Base-by-base conservation (phyloP, 331 rosid genomes). In the Malus hybrid region DNA sequence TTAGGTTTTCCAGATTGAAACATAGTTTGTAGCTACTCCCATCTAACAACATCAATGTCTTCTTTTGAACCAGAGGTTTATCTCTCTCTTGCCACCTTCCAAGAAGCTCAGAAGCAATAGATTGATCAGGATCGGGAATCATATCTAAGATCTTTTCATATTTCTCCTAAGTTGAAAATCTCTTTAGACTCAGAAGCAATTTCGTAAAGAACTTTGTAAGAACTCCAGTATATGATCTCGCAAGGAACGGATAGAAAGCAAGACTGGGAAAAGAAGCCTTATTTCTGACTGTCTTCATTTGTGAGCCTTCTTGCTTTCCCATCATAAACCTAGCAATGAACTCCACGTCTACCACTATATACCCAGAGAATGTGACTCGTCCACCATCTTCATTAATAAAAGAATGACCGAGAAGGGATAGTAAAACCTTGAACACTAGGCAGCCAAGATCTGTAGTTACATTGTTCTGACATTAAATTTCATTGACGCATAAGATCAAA, bases 281-380 rank as follows among this genome's bases (percentile, higher is more conserved):
- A 28, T 80, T 81, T 93, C 16, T 85, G 86, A 84, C 88, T 87
- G 71, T 91, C 91, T 87, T 93, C 97, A 76, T 90, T 87, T 33
- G 93, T 85, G 83, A 94, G 80, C 97, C 92, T 90, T 84, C 98
- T 86, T 50, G 98, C 97, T 84, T 81, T 94, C 69, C 83, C 83
- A 83, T 90, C 95, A 84, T 95, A 94, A 65, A 92, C 93, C 97
- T 97, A 94, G 75, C 99, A 91, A 74, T 94, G 98, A 84, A 94
- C 97, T 73, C 97, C 97, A 75, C 96, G 97, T 20, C 96, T 88
- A 50, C 98, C 98, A 81, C 98, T 94, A 83, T 78, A 87, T 52
- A 81, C 98, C 97, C 93, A 94, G 13, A 90, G 90, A 73, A 94
- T 85, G 83, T 92, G 99, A 60, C 79, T 86, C 1, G 3, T 33